Conservation (phyloP, 1,284 basidiomycete species). For the Sporisorium scitamineum region DNA sequence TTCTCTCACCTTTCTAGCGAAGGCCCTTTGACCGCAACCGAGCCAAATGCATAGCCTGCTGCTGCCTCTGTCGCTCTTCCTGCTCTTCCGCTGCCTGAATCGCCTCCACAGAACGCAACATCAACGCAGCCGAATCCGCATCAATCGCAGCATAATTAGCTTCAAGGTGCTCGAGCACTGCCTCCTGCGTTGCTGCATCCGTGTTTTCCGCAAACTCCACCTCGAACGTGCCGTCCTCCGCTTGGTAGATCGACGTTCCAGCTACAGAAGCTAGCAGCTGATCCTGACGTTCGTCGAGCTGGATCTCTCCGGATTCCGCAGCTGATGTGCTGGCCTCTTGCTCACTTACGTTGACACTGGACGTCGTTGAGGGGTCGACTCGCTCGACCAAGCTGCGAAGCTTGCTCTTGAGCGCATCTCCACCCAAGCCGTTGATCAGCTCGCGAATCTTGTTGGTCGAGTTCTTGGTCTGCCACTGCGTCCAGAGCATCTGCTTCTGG, state of each 20-base stretch:
- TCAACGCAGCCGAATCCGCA: conserved; percentile 4
- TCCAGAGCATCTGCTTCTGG: conserved; percentile 59
- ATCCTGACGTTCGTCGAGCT: background rate
- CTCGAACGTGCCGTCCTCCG: conserved; percentile 22
- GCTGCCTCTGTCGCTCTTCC: conserved; percentile 6
- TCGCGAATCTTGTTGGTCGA: conserved; percentile 31
- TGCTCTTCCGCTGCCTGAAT: conserved; percentile 9
- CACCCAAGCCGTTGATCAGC: conserved; percentile 36
- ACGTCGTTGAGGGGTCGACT: conserved; percentile 7
- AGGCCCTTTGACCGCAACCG: conserved; percentile 40
- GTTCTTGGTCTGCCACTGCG: conserved; percentile 44
- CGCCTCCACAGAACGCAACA: conserved; percentile 22
- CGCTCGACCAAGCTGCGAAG: conserved; percentile 37
- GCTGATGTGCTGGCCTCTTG: background rate
- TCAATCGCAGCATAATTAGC: conserved; percentile 7
- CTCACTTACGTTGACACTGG: background rate
- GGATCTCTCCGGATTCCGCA: background rate
- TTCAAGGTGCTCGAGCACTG: conserved; percentile 26
- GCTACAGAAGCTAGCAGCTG: conserved; percentile 23
- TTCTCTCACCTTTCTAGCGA: too few species aligned
- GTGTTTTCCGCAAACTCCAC: conserved; percentile 26
- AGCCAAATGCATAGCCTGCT: conserved; percentile 19
- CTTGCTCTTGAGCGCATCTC: conserved; percentile 39
- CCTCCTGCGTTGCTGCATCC: conserved; percentile 19
- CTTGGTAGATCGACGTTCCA: conserved; percentile 26